These are phyloP conservation scores for Russula virescens DNA, from an alignment of 768 basidiomycete genomes.

Conservation along the genomic window DNA sequence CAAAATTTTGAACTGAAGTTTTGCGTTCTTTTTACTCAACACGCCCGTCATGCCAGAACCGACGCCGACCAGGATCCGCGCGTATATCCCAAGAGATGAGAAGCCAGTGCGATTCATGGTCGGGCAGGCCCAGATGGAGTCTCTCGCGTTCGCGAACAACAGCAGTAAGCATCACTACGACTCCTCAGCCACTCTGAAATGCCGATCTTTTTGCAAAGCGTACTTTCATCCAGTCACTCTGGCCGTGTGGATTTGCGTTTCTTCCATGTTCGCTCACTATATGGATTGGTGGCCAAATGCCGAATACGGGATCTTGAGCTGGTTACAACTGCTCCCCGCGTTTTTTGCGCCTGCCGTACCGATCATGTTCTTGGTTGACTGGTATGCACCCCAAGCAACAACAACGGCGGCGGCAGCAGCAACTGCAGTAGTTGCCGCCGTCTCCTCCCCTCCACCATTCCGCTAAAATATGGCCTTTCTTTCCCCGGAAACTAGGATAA, in stretches of 20 bases:
- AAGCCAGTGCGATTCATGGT: slow-evolving; percentile 59
- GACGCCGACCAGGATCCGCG: slow-evolving; percentile 45
- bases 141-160: slow-evolving; percentile 61
- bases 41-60: slow-evolving; percentile 26
- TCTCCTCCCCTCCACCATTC: background rate
- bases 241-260: slow-evolving; percentile 54
- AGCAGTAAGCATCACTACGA: slow-evolving; percentile 36
- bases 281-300: slow-evolving; percentile 65
- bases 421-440: background rate
- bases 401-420: too few species aligned
- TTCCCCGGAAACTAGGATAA: slow-evolving; percentile 43
- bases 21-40: background rate
- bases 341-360: slow-evolving; percentile 60
- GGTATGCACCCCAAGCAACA: slow-evolving; percentile 38
- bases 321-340: slow-evolving; percentile 56
- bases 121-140: slow-evolving; percentile 61
- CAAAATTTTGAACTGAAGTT: background rate
- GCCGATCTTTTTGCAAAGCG: slow-evolving; percentile 31
- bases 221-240: slow-evolving; percentile 56
- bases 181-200: background rate
- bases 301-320: slow-evolving; percentile 41
- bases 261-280: slow-evolving; percentile 51
- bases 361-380: slow-evolving; percentile 62
- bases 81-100: slow-evolving; percentile 45
- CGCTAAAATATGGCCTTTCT: background rate